A percentile compares a stretch with the other conserved stretches of the same genome.
Conservation (phyloP, 2,329 filamentous ascomycete species). For the Pseudogymnoascus sp. region DNA sequence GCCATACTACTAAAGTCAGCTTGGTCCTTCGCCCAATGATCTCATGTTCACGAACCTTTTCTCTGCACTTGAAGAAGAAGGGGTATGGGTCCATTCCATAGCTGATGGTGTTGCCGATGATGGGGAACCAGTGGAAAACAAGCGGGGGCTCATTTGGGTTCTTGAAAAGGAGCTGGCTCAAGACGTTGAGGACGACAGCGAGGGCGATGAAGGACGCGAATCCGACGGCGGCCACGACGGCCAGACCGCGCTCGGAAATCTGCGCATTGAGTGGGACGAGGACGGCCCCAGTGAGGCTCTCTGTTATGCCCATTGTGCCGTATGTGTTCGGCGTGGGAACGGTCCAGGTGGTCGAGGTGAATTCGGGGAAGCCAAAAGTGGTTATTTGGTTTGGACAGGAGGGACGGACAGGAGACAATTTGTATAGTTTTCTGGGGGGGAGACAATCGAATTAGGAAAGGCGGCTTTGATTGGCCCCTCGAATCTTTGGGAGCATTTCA, state of each 20-base stretch:
- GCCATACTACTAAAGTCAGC: constrained; percentile 55
- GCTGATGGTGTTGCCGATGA: constrained; percentile 82
- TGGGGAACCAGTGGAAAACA: constrained; percentile 73
- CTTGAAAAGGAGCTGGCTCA: constrained; percentile 70
- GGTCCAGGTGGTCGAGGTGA: neutral
- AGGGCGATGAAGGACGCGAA: constrained; percentile 37
- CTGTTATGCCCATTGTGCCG: constrained; percentile 7
- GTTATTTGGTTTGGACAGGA: neutral
- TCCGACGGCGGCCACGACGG: constrained; percentile 20
- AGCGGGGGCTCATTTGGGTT: constrained; percentile 74
- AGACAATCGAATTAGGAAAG: neutral
- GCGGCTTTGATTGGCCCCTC: neutral
- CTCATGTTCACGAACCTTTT: constrained; percentile 51
- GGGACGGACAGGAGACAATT: neutral
- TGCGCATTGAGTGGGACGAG: constrained; percentile 21
- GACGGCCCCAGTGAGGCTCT: neutral
- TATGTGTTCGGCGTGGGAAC: neutral
- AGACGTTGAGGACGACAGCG: constrained; percentile 67
- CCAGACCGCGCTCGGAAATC: constrained; percentile 22
- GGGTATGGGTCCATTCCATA: constrained; percentile 91
- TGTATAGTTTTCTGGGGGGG: neutral
- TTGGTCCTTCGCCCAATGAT: constrained; percentile 20
- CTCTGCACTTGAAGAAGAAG: constrained; percentile 65
- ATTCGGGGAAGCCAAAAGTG: neutral
- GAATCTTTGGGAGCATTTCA: neutral